phyloP scores from a whole-genome alignment of 495 filamentous ascomycete species.

The Apodospora peruviana region DNA sequence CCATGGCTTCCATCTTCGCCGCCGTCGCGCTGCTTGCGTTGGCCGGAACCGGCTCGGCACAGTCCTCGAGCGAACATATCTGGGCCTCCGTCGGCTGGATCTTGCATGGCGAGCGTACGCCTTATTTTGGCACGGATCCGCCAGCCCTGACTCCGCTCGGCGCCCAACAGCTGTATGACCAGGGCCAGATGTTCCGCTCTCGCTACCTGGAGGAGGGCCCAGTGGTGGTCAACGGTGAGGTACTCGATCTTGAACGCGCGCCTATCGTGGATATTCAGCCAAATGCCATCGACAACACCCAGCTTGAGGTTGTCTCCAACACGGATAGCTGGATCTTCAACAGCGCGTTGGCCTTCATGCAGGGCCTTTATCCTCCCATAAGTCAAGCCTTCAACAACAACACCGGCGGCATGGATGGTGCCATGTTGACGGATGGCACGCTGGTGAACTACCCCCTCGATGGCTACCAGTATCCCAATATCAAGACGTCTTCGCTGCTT shows the following conservation, averaged over 20 bases:
- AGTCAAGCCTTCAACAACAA: conserved; percentile 16
- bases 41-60: conserved; percentile 14
- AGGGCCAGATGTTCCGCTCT: conserved; percentile 28
- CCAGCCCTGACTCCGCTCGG: conserved; percentile 35
- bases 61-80: conserved; percentile 28
- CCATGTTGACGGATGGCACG: conserved; percentile 23
- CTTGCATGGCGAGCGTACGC: conserved; percentile 37
- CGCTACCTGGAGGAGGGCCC: conserved; percentile 28
- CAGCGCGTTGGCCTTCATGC: conserved; percentile 34
- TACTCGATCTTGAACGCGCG: conserved; percentile 18
- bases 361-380: conserved; percentile 39
- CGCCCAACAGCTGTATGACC: conserved; percentile 32
- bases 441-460: conserved; percentile 30
- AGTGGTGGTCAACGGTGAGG: conserved; percentile 2
- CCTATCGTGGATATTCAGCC: conserved; percentile 28
- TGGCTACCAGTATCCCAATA: conserved; percentile 40
- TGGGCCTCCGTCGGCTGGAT: conserved; percentile 41
- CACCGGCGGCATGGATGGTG: conserved; percentile 26
- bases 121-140: conserved; percentile 8
- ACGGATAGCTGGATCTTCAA: conserved; percentile 27
- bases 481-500: conserved; percentile 19
- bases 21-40: conserved; percentile 11
- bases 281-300: conserved; percentile 32
- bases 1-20: conserved; percentile 15
- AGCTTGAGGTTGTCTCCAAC: conserved; percentile 29